A percentile compares a stretch with the other conserved stretches of the same genome.
Evolutionary conservation across 2,329 filamentous ascomycete species (phyloP).

Genomic region (Hymenotorrendiella dingleyae): DNA sequence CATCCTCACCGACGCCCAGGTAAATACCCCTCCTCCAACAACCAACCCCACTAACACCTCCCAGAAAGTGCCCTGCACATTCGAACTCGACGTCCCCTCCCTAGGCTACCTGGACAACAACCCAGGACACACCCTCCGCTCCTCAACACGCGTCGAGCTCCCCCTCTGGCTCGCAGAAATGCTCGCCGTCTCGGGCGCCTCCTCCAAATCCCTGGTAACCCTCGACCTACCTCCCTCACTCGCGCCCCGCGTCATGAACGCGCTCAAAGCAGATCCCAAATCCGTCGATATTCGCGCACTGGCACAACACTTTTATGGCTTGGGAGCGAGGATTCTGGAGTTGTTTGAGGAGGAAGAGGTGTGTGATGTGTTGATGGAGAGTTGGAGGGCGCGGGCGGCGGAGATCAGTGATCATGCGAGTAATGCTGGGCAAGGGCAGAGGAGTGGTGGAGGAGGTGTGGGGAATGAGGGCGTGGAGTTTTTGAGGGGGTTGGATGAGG

Average conservation of each 20-base stretch:
- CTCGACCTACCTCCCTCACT: conserved; percentile 78
- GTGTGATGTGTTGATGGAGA: conserved; percentile 64
- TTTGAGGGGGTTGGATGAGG: conserved; percentile 81
- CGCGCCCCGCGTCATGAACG: conserved; percentile 74
- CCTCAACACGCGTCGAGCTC: conserved; percentile 72
- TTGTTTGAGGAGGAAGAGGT: conserved; percentile 86
- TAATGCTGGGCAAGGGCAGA: conserved; percentile 69
- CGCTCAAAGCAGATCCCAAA: conserved; percentile 82
- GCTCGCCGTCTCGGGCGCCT: conserved; percentile 60
- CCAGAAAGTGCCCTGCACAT: conserved; percentile 92
- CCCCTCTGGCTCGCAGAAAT: conserved; percentile 95
- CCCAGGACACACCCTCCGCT: conserved; percentile 62
- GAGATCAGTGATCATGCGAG: conserved; percentile 86
- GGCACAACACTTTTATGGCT: conserved; percentile 80
- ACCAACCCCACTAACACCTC: conserved; percentile 3
- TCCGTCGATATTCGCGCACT: conserved; percentile 79
- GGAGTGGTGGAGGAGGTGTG: conserved; percentile 62
- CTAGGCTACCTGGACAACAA: conserved; percentile 89
- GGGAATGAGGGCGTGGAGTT: conserved; percentile 73
- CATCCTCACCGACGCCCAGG: conserved; percentile 80
- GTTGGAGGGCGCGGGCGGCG: conserved; percentile 73
- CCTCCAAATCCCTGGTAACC: conserved; percentile 57
- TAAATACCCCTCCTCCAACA: conserved; percentile 31
- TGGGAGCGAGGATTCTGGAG: conserved; percentile 81
- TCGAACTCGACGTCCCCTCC: conserved; percentile 81